Evolutionary conservation across 148 eudicot species (phyloP), one percentile per base, ranked within the genome.

Genomic region (Silene latifolia): DNA sequence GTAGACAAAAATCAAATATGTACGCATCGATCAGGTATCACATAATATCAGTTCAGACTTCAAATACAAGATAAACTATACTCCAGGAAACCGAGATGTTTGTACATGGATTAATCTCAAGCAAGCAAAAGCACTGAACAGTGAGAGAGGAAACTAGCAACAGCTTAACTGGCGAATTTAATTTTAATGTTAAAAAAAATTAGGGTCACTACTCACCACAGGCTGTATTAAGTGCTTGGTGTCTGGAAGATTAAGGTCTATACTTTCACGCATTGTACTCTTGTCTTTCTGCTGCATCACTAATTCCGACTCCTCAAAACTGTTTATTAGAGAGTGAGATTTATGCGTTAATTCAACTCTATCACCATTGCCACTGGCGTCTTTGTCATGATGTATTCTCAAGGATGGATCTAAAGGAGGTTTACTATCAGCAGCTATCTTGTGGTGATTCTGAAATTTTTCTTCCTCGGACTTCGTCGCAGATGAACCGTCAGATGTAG

Each of bases 171-270:
- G 74, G 67, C 25, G 71, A 15, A 51, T 25, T 65, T 47, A 10
- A 68, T 23, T 25, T 69, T 47, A 10, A 68, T 23, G 67, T 24
- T 39, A 42, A 69, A 23, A 23, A 73, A 60, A 60, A 59, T 60
- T 7, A 4, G 65, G 78, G 71, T n/a, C 68, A 72, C 42, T 56
- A 80, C 97, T 88, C 82, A 95, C 99, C 82, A 80, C 54, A 74
- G 73, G 74, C 75, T 83, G 91, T 79, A 78, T 53, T 60, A 88
- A 64, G 79, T 85, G 86, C 79, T 78, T 89, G 79, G 82, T 84
- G 70, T 83, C 87, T 78, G 94, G 85, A 69, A 82, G 77, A 84
- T 86, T 88, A 75, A 84, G 85, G 78, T 92, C 91, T 79, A 86
- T 80, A 72, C 82, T 87, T 85, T 81, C 94, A 79, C 80, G 92